A percentile compares a stretch with the other conserved stretches of the same genome.
phyloP scores from a whole-genome alignment of 441 rosid species.

The Eutrema salsugineum region DNA sequence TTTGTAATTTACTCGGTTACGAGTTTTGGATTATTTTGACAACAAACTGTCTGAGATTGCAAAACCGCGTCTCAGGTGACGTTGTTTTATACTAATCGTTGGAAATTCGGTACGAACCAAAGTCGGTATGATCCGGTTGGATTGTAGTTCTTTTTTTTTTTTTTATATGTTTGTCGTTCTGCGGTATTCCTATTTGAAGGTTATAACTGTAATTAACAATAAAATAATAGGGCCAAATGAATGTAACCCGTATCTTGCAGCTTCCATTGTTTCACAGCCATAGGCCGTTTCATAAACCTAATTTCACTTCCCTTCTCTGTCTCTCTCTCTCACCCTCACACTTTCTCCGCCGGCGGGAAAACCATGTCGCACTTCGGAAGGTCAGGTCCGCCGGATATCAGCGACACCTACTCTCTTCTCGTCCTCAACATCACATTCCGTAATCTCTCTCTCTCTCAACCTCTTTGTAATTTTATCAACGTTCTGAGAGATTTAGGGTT shows the following conservation, averaged over 20 bases:
- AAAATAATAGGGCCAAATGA: background rate
- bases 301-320: background rate
- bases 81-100: background rate
- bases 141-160: background rate
- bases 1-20: background rate
- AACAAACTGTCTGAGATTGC: background rate
- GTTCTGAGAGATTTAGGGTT: constrained; percentile 8
- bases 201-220: background rate
- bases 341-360: constrained; percentile 6
- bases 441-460: constrained; percentile 15
- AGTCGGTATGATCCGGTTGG: background rate
- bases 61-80: too few species aligned
- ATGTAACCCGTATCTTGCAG: background rate
- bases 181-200: background rate
- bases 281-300: constrained; percentile 29
- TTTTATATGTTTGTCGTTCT: too few species aligned
- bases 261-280: background rate
- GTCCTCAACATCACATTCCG: constrained; percentile 98
- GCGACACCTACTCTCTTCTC: constrained; percentile 92
- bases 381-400: constrained; percentile 96
- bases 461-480: background rate
- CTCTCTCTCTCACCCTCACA: background rate
- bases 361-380: constrained; percentile 95
- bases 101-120: background rate
- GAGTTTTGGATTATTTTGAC: background rate